A percentile compares a stretch with the other conserved stretches of the same genome.
Conservation (phyloP, 805 yeast species). For the Yueomyces sinensis region DNA sequence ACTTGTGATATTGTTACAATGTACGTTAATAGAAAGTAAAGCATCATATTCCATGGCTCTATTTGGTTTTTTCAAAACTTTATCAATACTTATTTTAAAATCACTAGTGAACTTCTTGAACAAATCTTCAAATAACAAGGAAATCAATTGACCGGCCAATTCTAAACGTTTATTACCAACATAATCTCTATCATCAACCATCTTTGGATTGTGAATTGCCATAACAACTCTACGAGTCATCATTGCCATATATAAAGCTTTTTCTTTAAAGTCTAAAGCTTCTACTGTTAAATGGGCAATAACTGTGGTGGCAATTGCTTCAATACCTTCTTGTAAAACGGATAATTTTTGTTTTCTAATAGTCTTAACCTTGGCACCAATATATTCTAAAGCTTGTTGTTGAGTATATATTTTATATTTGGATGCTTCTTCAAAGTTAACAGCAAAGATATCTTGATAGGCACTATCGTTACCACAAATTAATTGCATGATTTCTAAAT, state of each 20-base stretch:
- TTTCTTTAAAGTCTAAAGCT: conserved; percentile 79
- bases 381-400: conserved; percentile 81
- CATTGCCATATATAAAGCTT: conserved; percentile 85
- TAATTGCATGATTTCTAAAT: conserved; percentile 82
- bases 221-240: conserved; percentile 94
- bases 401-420: conserved; percentile 78
- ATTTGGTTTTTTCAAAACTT: conserved; percentile 84
- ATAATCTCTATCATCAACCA: conserved; percentile 98
- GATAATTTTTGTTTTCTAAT: conserved; percentile 81
- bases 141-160: conserved; percentile 94
- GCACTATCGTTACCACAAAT: conserved; percentile 84
- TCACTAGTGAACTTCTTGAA: conserved; percentile 93
- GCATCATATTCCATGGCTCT: conserved; percentile 95
- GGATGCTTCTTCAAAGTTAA: conserved; percentile 89
- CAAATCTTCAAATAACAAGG: conserved; percentile 87
- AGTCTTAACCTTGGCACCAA: conserved; percentile 86
- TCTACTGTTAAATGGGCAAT: conserved; percentile 88
- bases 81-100: conserved; percentile 88
- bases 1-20: conserved; percentile 83
- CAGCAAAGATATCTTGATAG: conserved; percentile 85
- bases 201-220: conserved; percentile 87
- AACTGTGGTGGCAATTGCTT: conserved; percentile 89
- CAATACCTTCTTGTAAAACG: conserved; percentile 85
- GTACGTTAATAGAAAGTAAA: conserved; percentile 73
- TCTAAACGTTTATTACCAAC: conserved; percentile 97